phyloP scores from a whole-genome alignment of 2,329 filamentous ascomycete species.

The Hypoxylon sp. region DNA sequence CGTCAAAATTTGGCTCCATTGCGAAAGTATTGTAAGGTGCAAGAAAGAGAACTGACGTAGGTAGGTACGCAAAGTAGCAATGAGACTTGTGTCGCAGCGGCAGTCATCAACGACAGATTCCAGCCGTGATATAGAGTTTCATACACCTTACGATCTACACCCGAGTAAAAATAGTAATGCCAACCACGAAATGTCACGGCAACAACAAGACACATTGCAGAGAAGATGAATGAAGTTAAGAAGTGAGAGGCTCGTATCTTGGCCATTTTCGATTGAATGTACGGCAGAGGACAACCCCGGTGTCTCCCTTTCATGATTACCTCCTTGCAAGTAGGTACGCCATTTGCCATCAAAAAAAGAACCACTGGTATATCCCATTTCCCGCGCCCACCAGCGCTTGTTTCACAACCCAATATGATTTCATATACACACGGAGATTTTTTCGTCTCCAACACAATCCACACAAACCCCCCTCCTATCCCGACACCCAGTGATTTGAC shows the following conservation, averaged over 20 bases:
- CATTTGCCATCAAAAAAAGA: conserved; percentile 20
- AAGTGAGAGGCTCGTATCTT: conserved; percentile 38
- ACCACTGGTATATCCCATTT: conserved; percentile 27
- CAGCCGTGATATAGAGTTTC: not conserved
- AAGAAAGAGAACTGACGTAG: too few relatives aligned
- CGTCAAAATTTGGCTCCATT: too few relatives aligned
- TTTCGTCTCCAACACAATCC: conserved; percentile 20
- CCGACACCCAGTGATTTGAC: conserved; percentile 23
- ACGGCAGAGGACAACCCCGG: conserved; percentile 30
- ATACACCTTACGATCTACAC: not conserved
- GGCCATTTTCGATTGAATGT: conserved; percentile 36
- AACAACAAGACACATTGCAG: conserved; percentile 3
- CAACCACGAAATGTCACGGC: conserved; percentile 3
- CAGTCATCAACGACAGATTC: not conserved
- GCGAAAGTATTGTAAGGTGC: too few relatives aligned
- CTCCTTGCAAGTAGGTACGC: conserved; percentile 29
- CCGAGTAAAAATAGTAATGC: not conserved
- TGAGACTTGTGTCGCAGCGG: not conserved
- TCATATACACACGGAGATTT: conserved; percentile 38
- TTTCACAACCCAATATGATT: conserved; percentile 28
- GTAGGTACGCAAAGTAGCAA: too few relatives aligned
- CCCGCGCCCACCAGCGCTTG: conserved; percentile 29
- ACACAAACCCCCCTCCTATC: conserved; percentile 16
- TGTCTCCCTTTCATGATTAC: conserved; percentile 26
- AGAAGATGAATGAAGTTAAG: conserved; percentile 3